A percentile compares a stretch with the other conserved stretches of the same genome.
phyloP scores from a whole-genome alignment of 306 rosid genomes.

The Geum urbanum region DNA sequence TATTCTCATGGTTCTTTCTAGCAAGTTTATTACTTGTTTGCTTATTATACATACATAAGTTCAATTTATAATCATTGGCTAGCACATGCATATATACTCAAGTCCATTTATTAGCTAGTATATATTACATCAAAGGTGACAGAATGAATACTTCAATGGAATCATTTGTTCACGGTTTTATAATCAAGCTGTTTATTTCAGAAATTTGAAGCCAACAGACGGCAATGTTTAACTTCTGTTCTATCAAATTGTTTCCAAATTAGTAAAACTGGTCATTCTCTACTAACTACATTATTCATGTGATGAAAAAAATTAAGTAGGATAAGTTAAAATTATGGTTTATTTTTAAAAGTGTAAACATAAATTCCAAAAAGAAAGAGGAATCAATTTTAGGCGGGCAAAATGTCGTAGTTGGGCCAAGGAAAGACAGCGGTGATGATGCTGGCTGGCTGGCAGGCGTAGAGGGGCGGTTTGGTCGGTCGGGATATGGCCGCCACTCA shows the following conservation, averaged over 20 bases:
- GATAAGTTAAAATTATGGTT: not conserved
- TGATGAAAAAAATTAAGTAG: not conserved
- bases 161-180: too few relatives aligned
- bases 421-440: constrained; percentile 34
- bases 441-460: constrained; percentile 17
- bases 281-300: too few relatives aligned
- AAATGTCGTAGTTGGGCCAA: constrained; percentile 27
- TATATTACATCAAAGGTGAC: not conserved
- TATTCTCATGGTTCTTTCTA: too few relatives aligned
- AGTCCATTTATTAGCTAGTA: not conserved
- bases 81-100: too few relatives aligned
- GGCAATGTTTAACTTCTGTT: too few relatives aligned
- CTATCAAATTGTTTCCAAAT: not conserved
- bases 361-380: not conserved
- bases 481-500: constrained; percentile 51
- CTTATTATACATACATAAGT: too few relatives aligned
- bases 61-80: too few relatives aligned
- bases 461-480: constrained; percentile 83
- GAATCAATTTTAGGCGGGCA: not conserved
- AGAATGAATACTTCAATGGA: not conserved
- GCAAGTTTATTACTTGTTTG: too few relatives aligned
- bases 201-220: not conserved
- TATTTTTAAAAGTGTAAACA: not conserved
- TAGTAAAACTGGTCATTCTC: not conserved
- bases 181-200: too few relatives aligned